Percentiles rank a stretch among this genome's conserved stretches.
These are phyloP conservation scores for Microglena sp. DNA, from an alignment of 139 green algal species.

Conservation along the genomic window DNA sequence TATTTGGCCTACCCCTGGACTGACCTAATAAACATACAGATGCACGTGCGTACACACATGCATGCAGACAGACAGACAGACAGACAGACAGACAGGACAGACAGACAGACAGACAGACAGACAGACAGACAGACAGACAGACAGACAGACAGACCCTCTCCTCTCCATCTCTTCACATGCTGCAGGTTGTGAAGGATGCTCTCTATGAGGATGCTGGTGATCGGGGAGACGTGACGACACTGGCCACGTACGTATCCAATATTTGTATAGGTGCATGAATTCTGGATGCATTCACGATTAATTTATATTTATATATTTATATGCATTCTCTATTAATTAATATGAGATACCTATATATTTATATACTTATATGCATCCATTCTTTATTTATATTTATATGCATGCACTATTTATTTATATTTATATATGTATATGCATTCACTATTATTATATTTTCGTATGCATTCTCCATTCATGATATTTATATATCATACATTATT, in stretches of 20 bases:
- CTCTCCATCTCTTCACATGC: neutral
- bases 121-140: neutral
- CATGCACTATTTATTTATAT: neutral
- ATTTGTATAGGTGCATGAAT: no score
- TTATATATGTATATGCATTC: no score
- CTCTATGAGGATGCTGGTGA: slow-evolving; percentile 74
- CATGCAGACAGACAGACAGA: neutral
- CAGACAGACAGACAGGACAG: neutral
- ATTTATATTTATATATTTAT: neutral
- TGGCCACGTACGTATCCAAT: slow-evolving; percentile 59
- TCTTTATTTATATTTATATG: neutral
- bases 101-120: neutral
- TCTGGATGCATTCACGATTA: no score
- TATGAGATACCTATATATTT: slow-evolving; percentile 5
- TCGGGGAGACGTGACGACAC: slow-evolving; percentile 80
- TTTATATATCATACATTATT: no score
- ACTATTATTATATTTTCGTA: no score
- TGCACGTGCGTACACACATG: neutral
- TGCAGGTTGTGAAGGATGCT: slow-evolving; percentile 28
- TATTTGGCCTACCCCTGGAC: no score
- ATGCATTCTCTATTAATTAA: neutral
- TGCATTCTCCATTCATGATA: no score
- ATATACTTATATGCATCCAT: neutral
- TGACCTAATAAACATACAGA: neutral
- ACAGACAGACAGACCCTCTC: slow-evolving; percentile 1